These are phyloP conservation scores for Lophiostoma macrostomum DNA, from an alignment of 495 filamentous ascomycete species.

Conservation along the genomic window DNA sequence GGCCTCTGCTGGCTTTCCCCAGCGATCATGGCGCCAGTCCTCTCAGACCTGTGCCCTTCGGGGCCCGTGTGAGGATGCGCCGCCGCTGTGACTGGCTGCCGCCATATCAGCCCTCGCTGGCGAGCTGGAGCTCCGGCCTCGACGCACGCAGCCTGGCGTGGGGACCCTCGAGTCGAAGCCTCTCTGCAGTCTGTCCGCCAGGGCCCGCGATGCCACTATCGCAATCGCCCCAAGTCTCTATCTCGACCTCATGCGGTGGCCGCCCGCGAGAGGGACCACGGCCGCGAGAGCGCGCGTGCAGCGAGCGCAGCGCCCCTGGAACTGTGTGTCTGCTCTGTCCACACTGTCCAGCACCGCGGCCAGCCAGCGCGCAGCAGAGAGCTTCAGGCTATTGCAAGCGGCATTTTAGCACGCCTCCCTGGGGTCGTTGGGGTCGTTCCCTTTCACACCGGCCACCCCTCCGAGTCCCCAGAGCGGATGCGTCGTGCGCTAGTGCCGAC, in stretches of 20 bases:
- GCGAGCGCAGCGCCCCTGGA: neutral
- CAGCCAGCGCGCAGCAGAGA: neutral
- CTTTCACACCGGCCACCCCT: conserved; percentile 11
- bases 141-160: conserved; percentile 3
- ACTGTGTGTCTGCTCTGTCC: no score
- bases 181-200: neutral
- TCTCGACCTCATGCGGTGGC: neutral
- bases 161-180: neutral
- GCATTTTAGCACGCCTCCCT: neutral
- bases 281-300: neutral
- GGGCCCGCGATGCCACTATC: conserved; percentile 1
- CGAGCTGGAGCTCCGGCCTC: neutral
- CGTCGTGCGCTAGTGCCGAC: conserved; percentile 9
- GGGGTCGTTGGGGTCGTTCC: neutral
- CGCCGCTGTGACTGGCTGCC: conserved; percentile 10
- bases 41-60: neutral
- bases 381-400: conserved; percentile 20
- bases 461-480: conserved; percentile 2
- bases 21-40: conserved; percentile 12
- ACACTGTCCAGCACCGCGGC: no score
- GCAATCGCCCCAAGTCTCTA: neutral
- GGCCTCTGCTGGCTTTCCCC: neutral
- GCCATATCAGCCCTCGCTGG: conserved; percentile 17
- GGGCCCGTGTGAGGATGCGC: neutral
- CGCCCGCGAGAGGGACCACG: neutral